Conservation (phyloP, 306 rosid species). For the Castanopsis chinensis region DNA sequence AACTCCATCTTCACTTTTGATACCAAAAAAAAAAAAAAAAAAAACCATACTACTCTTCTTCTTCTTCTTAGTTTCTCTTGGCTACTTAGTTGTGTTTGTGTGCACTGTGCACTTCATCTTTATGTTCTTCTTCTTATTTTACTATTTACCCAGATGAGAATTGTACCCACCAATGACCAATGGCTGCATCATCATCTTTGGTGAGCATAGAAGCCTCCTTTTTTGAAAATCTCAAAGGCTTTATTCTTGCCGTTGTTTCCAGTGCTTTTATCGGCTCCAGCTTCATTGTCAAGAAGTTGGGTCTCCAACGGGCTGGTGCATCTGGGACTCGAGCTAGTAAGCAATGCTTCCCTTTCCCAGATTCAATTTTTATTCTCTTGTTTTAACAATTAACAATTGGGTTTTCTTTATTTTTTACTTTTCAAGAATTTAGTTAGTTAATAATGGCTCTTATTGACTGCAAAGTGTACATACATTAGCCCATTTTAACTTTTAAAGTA, state of each 20-base stretch:
- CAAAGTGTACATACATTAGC: neutral
- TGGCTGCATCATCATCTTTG: neutral
- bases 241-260: conserved; percentile 63
- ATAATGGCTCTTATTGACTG: neutral
- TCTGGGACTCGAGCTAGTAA: conserved; percentile 65
- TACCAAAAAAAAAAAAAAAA: too few species aligned
- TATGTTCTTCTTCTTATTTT: too few species aligned
- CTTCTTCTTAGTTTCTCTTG: neutral
- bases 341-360: neutral
- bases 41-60: too few species aligned
- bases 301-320: conserved; percentile 66
- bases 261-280: conserved; percentile 89
- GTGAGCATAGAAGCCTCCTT: conserved; percentile 5
- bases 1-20: too few species aligned
- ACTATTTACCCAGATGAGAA: neutral
- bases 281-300: conserved; percentile 85
- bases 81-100: neutral
- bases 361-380: neutral
- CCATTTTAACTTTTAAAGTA: neutral
- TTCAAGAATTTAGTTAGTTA: neutral
- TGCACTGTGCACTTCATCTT: neutral
- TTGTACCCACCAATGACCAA: neutral
- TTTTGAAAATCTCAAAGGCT: conserved; percentile 57
- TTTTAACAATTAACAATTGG: neutral
- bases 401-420: neutral